phyloP scores from a whole-genome alignment of 2,329 filamentous ascomycete species.

The Alternaria panax region DNA sequence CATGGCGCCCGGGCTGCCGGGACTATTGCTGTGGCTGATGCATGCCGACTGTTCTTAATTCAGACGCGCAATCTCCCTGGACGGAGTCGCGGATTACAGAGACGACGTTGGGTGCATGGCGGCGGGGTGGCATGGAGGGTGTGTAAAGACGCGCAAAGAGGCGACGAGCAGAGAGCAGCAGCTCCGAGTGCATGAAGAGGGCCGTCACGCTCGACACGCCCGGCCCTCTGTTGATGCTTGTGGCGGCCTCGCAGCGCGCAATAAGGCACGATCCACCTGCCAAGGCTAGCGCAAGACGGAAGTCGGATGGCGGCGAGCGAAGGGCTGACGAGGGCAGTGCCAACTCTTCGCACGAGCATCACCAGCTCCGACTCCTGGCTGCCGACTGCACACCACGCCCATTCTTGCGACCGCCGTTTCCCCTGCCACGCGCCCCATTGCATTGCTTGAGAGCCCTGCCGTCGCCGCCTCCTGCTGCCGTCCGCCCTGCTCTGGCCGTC shows the following conservation, averaged over 20 bases:
- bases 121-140: neutral
- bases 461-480: neutral
- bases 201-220: neutral
- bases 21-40: constrained; percentile 24
- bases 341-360: constrained; percentile 10
- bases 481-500: constrained; percentile 6
- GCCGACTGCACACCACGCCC: constrained; percentile 14
- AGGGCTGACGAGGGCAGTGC: constrained; percentile 16
- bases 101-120: neutral
- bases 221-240: constrained; percentile 2
- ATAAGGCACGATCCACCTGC: constrained; percentile 22
- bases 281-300: constrained; percentile 23
- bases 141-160: neutral
- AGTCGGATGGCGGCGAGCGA: constrained; percentile 18
- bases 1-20: constrained; percentile 16
- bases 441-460: neutral
- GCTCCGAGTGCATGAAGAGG: constrained; percentile 1
- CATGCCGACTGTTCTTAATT: constrained; percentile 18
- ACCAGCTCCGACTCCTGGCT: constrained; percentile 19
- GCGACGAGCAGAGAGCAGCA: neutral
- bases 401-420: constrained; percentile 24
- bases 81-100: constrained; percentile 2
- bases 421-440: constrained; percentile 8
- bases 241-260: constrained; percentile 6
- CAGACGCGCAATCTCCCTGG: constrained; percentile 27